A percentile compares a stretch with the other conserved stretches of the same genome.
Evolutionary conservation across 306 rosid genomes (phyloP).

Genomic region (Pyrus betulifolia): DNA sequence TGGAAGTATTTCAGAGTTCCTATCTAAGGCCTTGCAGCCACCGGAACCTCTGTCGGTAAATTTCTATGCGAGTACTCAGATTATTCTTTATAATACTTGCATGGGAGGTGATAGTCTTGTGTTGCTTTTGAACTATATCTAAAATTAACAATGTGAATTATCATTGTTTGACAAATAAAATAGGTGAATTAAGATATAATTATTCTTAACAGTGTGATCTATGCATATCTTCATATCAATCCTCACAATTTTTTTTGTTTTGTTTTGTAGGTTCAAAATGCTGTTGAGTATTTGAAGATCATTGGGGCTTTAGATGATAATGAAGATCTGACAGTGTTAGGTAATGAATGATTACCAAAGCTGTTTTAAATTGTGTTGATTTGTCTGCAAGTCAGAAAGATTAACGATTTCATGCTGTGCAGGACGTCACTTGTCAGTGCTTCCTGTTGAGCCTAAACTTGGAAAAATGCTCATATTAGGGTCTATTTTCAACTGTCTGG

Average conservation of each 20-base stretch:
- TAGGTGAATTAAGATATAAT: not conserved
- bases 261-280: constrained; percentile 76
- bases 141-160: not conserved
- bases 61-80: constrained; percentile 1
- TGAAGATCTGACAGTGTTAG: constrained; percentile 73
- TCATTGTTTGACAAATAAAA: not conserved
- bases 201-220: not conserved
- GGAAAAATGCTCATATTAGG: constrained; percentile 96
- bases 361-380: constrained; percentile 1
- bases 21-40: constrained; percentile 90
- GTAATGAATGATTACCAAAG: constrained; percentile 14
- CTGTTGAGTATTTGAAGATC: constrained; percentile 74
- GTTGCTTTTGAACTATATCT: not conserved
- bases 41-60: constrained; percentile 79
- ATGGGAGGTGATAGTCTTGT: not conserved
- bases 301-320: constrained; percentile 84
- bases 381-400: not conserved
- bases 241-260: not conserved
- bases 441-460: constrained; percentile 97
- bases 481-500: constrained; percentile 78
- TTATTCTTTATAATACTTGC: not conserved
- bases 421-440: constrained; percentile 72
- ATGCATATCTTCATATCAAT: not conserved
- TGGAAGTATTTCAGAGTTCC: constrained; percentile 87
- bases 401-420: constrained; percentile 20